These are phyloP conservation scores for Bonia amplexicaulis DNA, from an alignment of 176 grass and related monocot species.

Conservation along the genomic window DNA sequence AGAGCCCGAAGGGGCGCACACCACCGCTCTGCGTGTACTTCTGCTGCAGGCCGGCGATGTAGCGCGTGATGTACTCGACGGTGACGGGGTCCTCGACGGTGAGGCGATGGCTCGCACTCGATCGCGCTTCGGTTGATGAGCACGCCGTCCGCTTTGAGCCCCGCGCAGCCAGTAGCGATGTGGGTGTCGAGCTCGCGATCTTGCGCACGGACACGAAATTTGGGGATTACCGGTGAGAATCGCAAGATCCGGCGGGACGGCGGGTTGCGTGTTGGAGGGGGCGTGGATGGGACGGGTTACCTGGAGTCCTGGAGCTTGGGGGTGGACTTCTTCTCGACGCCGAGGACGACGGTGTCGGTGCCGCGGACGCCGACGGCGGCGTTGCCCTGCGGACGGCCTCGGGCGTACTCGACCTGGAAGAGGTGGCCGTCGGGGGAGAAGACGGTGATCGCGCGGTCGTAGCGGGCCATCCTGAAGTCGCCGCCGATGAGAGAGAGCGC, in stretches of 20 bases:
- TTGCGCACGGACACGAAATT: constrained; percentile 62
- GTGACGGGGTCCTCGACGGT: constrained; percentile 83
- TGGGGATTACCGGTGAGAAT: background rate
- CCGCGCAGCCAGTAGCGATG: constrained; percentile 91
- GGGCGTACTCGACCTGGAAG: constrained; percentile 99
- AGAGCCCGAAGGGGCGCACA: constrained; percentile 78
- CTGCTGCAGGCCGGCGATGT: constrained; percentile 90
- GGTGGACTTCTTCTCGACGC: constrained; percentile 99
- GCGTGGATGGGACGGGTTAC: constrained; percentile 19
- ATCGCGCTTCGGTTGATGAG: constrained; percentile 81
- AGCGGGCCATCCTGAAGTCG: constrained; percentile 64
- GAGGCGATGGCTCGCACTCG: constrained; percentile 90
- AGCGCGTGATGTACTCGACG: constrained; percentile 94
- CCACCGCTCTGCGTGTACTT: constrained; percentile 92
- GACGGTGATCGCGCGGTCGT: constrained; percentile 99
- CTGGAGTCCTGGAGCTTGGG: constrained; percentile 98
- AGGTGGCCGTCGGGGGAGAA: constrained; percentile 99
- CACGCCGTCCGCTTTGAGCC: constrained; percentile 90
- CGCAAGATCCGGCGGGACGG: background rate
- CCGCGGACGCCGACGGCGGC: constrained; percentile 42
- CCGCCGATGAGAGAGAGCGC: background rate
- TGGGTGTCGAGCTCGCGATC: constrained; percentile 86
- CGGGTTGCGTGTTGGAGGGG: background rate
- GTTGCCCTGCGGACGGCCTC: constrained; percentile 98
- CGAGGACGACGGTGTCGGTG: constrained; percentile 89